phyloP scores from a whole-genome alignment of 148 eudicot genomes.

The Dianthus caryophyllus region DNA sequence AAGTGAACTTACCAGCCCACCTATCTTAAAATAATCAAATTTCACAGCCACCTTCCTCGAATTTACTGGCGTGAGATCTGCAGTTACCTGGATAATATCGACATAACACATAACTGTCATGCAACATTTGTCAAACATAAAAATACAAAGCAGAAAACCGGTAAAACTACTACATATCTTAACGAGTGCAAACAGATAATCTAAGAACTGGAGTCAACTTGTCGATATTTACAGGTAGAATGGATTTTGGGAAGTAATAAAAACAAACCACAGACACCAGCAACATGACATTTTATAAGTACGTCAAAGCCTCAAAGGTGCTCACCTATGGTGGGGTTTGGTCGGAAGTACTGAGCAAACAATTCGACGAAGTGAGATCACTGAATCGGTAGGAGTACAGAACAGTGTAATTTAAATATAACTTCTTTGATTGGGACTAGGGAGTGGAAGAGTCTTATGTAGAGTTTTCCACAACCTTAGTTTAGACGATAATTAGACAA shows the following conservation, averaged over 20 bases:
- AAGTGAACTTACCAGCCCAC: conserved; percentile 55
- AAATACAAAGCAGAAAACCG: too few species aligned
- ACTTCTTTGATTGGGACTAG: not conserved
- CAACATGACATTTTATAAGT: too few species aligned
- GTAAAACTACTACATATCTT: too few species aligned
- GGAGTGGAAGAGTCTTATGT: not conserved
- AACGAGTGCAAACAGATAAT: not conserved
- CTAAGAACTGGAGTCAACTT: not conserved
- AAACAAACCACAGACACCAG: not conserved
- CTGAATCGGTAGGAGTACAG: too few species aligned
- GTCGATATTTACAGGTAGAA: not conserved
- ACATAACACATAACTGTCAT: too few species aligned
- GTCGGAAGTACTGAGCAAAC: too few species aligned
- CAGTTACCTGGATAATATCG: conserved; percentile 58
- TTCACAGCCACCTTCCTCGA: conserved; percentile 88
- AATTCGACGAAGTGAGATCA: too few species aligned
- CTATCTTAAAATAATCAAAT: conserved; percentile 82
- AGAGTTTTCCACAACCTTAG: not conserved
- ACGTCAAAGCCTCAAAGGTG: too few species aligned
- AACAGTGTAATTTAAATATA: not conserved
- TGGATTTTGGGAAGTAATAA: not conserved
- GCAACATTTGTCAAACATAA: too few species aligned
- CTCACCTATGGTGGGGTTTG: too few species aligned
- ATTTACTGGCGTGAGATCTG: conserved; percentile 77
- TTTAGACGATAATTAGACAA: not conserved